These are phyloP conservation scores for Apiotrichum laibachii DNA, from an alignment of 1,284 basidiomycete species.

Conservation along the genomic window DNA sequence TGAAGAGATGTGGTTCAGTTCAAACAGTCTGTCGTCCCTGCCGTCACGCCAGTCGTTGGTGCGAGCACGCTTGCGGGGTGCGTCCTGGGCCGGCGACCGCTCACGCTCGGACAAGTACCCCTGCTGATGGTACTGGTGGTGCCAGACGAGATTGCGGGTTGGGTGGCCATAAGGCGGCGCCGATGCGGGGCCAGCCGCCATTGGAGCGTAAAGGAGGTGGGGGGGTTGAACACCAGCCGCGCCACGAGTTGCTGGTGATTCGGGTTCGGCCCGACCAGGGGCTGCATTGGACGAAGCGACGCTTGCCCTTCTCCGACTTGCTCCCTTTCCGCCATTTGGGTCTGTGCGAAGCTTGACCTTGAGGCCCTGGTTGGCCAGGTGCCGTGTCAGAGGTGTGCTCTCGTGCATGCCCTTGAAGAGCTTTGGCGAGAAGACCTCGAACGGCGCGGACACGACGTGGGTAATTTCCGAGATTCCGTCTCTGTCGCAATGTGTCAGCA, in stretches of 20 bases:
- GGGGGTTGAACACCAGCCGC: neutral
- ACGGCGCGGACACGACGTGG: conserved; percentile 44
- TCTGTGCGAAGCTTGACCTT: conserved; percentile 52
- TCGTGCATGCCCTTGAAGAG: conserved; percentile 53
- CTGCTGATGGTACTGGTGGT: neutral
- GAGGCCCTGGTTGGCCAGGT: conserved; percentile 51
- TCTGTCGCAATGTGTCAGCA: conserved; percentile 16
- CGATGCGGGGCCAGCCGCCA: neutral
- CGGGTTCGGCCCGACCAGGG: neutral
- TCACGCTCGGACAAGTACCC: conserved; percentile 2
- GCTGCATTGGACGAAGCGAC: neutral
- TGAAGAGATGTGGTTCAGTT: conserved; percentile 13
- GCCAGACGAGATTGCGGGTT: conserved; percentile 4
- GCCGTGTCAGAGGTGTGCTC: conserved; percentile 48
- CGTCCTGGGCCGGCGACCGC: conserved; percentile 11
- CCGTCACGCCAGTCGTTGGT: conserved; percentile 5
- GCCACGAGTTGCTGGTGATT: neutral
- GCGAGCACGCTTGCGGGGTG: conserved; percentile 5
- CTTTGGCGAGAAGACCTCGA: conserved; percentile 53
- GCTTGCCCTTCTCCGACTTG: conserved; percentile 10
- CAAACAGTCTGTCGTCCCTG: conserved; percentile 21
- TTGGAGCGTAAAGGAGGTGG: neutral
- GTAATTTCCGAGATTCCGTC: conserved; percentile 38
- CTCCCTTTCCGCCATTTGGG: conserved; percentile 34
- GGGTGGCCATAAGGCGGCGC: conserved; percentile 2